Base-by-base conservation (phyloP, 495 filamentous ascomycete genomes). In the Tuber umbilicatum region DNA sequence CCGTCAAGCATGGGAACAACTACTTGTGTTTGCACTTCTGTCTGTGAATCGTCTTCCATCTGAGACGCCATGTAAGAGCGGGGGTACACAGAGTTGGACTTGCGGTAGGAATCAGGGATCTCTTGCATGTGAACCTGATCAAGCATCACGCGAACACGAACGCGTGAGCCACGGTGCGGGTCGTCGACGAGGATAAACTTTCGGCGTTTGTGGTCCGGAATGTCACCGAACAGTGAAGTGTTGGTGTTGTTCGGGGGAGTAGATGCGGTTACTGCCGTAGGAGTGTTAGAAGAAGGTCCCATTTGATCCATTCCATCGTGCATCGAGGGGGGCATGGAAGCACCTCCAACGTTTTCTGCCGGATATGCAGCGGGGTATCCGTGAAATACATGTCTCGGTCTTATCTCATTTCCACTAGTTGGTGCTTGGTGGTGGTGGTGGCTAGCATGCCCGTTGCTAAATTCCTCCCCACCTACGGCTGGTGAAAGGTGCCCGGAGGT, bases 141-240 rank as follows among this genome's bases (percentile, higher is more conserved):
- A 38, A 98, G 88, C 77, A 90, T 93, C 43, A 97, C 93, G 73
- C 93, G 90, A 50, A 97, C 94, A 9, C 95, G 89, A 14, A 97
- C 89, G 69, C 94, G 90, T 42, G 87, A 87, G 60, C 89, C 89
- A 69, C 93, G 90, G 70, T 92, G 91, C 23, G 87, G 88, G 83
- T 98, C 95, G 75, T 97, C 93, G 37, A 99, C 93, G 5, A 97
- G 88, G 78, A 99, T 97, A 83, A 98, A 98, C 83, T 97, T 99
- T 78, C 94, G 91, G 72, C 91, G 92, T 84, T 96, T 97, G 71
- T 89, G 89, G 72, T 93, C 92, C 2, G 94, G 94, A 38, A 97
- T 86, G 70, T 92, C 90, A 70, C 93, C 91, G 83, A 97, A 97
- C 23, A 99, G 87, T 16, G 89, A 87, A 31, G 88, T 89, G 68